Evolutionary conservation across 306 rosid species (phyloP).

Genomic region (Dryas drummondii): DNA sequence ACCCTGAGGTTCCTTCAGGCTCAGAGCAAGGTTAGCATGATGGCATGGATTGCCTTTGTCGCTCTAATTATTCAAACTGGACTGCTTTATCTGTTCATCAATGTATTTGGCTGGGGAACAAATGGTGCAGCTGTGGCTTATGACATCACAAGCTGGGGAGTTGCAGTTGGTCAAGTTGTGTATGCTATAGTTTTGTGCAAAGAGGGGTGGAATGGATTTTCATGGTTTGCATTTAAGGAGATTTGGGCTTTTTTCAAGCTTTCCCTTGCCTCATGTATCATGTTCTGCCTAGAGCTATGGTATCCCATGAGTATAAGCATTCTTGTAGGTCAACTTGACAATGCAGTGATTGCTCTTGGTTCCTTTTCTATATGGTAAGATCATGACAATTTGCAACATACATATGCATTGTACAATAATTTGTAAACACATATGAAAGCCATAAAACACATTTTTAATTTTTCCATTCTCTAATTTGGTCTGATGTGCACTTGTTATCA

Average conservation of each 20-base stretch:
- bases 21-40: conserved; percentile 54
- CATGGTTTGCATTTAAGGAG: conserved; percentile 54
- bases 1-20: conserved; percentile 56
- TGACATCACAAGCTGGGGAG: conserved; percentile 53
- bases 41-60: conserved; percentile 58
- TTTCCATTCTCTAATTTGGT: too few relatives aligned
- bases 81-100: conserved; percentile 48
- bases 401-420: not conserved
- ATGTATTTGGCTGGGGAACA: conserved; percentile 44
- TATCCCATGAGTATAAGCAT: conserved; percentile 12
- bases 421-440: too few relatives aligned
- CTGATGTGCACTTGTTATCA: too few relatives aligned
- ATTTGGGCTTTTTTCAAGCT: conserved; percentile 62
- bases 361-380: conserved; percentile 47
- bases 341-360: conserved; percentile 46
- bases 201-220: conserved; percentile 61
- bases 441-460: too few relatives aligned
- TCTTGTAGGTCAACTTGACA: conserved; percentile 34
- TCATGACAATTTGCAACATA: not conserved
- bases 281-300: conserved; percentile 66
- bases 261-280: conserved; percentile 59
- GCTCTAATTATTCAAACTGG: conserved; percentile 42
- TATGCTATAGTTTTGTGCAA: conserved; percentile 59
- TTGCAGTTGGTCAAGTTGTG: conserved; percentile 47
- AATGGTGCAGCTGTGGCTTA: conserved; percentile 59